A percentile compares a stretch with the other conserved stretches of the same genome.
These are phyloP conservation scores for Aspergillaceae sp. DNA, from an alignment of 2,329 filamentous ascomycete species.

Conservation along the genomic window DNA sequence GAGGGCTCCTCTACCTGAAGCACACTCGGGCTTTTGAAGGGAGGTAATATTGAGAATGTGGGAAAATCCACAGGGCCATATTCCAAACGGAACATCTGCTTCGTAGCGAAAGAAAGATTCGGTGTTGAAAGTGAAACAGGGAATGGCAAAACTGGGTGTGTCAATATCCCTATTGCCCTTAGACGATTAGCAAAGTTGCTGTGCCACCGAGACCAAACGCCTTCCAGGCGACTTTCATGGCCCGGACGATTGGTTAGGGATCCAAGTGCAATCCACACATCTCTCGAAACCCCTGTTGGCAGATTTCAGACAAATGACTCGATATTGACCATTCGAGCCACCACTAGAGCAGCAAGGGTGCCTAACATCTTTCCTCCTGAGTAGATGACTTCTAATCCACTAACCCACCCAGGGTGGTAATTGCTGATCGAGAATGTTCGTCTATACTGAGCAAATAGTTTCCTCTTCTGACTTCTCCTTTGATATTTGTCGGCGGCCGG, in stretches of 20 bases:
- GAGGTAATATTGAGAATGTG: slow-evolving; percentile 68
- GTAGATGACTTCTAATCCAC: slow-evolving; percentile 73
- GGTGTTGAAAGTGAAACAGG: slow-evolving; percentile 10
- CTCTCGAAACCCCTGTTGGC: slow-evolving; percentile 72
- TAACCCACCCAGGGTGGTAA: slow-evolving; percentile 67
- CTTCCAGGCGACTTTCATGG: slow-evolving; percentile 58
- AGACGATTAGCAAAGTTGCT: slow-evolving; percentile 48
- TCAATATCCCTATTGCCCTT: slow-evolving; percentile 7
- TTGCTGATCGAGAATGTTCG: slow-evolving; percentile 81
- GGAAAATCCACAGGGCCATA: slow-evolving; percentile 63
- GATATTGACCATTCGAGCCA: slow-evolving; percentile 73
- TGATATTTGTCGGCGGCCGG: slow-evolving; percentile 1
- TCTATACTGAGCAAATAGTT: slow-evolving; percentile 69
- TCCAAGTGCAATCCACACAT: slow-evolving; percentile 71
- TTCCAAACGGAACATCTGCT: slow-evolving; percentile 29
- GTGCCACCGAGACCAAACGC: slow-evolving; percentile 75
- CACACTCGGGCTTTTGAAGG: slow-evolving; percentile 65
- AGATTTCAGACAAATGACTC: slow-evolving; percentile 84
- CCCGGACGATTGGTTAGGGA: slow-evolving; percentile 58
- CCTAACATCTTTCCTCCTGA: slow-evolving; percentile 85
- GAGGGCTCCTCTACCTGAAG: slow-evolving; percentile 75
- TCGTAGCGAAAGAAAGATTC: slow-evolving; percentile 1
- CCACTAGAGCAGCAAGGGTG: slow-evolving; percentile 66
- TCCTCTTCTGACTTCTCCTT: slow-evolving; percentile 42
- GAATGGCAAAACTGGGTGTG: no score